Base-by-base conservation (phyloP, 163 green algal genomes). In the Smithsoniella earleae region DNA sequence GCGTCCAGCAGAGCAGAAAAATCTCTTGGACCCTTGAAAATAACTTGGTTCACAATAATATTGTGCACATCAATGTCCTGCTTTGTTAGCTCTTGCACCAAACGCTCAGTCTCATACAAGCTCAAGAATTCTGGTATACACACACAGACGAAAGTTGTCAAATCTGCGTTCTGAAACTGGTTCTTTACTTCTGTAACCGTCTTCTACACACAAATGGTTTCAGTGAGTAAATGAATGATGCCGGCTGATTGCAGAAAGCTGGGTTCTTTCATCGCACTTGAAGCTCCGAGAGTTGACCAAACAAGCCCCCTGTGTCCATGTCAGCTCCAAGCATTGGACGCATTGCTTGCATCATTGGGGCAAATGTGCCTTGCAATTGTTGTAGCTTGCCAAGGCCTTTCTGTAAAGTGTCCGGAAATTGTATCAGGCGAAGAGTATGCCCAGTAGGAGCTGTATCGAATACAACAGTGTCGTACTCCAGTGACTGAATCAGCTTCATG, bases 101-200 rank as follows among this genome's bases (percentile, higher is more conserved):
- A 84, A 0, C 93, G 84, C 81, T 98, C 93, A 31, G 93, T 98
- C 84, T 98, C 93, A 66, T 98, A 98, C 10, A 98, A 83, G 5
- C 84, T 94, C 13, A 98, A 84, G 80, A 98, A 98, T 84, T 98
- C 93, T 16, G 93, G 92, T 65, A 98, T 98, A 83, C 91, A 97
- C 3, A 98, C 93, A 73, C 88, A 95, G 64, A 98, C 92, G 83
- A 98, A 98, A 0, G 93, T 98, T 31, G 93, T 98, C 22, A 96
- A 77, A 18, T 89, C 82, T 1, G 92, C 85, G 80, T 97, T 85
- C 74, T 89, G 87, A 84, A 98, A 98, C 81, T 98, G 93, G 27
- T 43, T 69, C 37, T 92, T 91, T 8, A 96, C 89, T 63, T 91
- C 79, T 38, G 49, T 66, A 28, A 66, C 55, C n/a, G 55, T 66